Percentiles rank a stretch among this genome's conserved stretches.
phyloP scores from a whole-genome alignment of 805 yeast species.

The Candida berthetii region DNA sequence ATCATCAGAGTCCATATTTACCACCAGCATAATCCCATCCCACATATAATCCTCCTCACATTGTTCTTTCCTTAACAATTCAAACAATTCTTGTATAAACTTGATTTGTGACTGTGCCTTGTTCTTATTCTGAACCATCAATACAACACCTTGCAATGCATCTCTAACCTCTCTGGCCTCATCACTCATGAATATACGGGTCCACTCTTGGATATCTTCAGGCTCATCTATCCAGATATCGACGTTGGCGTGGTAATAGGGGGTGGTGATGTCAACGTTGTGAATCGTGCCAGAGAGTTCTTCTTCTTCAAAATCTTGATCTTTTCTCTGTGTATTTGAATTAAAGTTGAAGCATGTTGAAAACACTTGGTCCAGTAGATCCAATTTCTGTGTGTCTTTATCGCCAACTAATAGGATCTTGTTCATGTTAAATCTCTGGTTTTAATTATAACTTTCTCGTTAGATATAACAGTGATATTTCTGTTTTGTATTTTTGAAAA shows the following conservation, averaged over 20 bases:
- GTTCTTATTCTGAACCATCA: constrained; percentile 22
- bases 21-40: not conserved
- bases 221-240: constrained; percentile 22
- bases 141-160: constrained; percentile 38
- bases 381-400: not conserved
- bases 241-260: constrained; percentile 20
- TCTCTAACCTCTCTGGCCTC: constrained; percentile 35
- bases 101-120: constrained; percentile 13
- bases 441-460: too few species aligned
- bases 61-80: constrained; percentile 1
- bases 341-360: too few species aligned
- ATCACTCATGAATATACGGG: constrained; percentile 26
- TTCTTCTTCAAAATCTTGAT: too few species aligned
- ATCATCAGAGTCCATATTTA: not conserved
- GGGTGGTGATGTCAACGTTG: constrained; percentile 18
- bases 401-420: not conserved
- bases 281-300: constrained; percentile 1
- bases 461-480: too few species aligned
- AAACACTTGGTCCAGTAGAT: not conserved
- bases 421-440: not conserved
- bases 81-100: constrained; percentile 7
- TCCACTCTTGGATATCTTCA: constrained; percentile 24
- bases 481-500: too few species aligned
- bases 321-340: not conserved
- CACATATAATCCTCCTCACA: not conserved